phyloP scores from a whole-genome alignment of 441 rosid species.

The Caryocar brasiliense region DNA sequence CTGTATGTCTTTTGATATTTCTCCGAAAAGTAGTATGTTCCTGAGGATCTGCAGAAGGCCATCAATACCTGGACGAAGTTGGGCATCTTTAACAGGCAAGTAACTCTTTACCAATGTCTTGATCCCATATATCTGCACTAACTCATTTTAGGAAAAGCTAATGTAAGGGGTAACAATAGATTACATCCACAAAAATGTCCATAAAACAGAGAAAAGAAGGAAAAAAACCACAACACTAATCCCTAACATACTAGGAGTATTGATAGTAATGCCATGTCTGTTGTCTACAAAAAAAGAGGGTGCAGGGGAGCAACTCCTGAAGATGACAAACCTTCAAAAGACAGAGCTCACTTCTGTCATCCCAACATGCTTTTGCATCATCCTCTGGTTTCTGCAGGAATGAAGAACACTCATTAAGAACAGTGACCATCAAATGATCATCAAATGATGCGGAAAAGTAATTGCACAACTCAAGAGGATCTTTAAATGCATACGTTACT shows the following conservation, averaged over 20 bases:
- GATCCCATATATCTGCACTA: slow-evolving; percentile 75
- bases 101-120: slow-evolving; percentile 93
- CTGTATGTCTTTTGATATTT: slow-evolving; percentile 60
- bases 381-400: slow-evolving; percentile 59
- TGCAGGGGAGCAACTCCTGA: background rate
- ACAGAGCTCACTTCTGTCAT: slow-evolving; percentile 75
- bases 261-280: background rate
- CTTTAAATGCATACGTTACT: slow-evolving; percentile 43
- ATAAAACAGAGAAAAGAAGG: background rate
- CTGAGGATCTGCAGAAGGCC: slow-evolving; percentile 58
- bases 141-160: slow-evolving; percentile 2
- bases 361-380: slow-evolving; percentile 51
- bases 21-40: slow-evolving; percentile 68
- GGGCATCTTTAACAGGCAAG: slow-evolving; percentile 91
- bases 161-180: slow-evolving; percentile 14
- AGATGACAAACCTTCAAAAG: slow-evolving; percentile 69
- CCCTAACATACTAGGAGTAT: no score
- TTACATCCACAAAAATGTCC: slow-evolving; percentile 1
- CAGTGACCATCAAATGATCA: slow-evolving; percentile 4
- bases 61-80: slow-evolving; percentile 81
- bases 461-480: slow-evolving; percentile 19
- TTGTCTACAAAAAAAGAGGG: background rate
- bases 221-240: no score
- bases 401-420: slow-evolving; percentile 14
- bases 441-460: slow-evolving; percentile 1